Base-by-base conservation (phyloP, 2,329 filamentous ascomycete species). In the Ceratocystis alfenasii region DNA sequence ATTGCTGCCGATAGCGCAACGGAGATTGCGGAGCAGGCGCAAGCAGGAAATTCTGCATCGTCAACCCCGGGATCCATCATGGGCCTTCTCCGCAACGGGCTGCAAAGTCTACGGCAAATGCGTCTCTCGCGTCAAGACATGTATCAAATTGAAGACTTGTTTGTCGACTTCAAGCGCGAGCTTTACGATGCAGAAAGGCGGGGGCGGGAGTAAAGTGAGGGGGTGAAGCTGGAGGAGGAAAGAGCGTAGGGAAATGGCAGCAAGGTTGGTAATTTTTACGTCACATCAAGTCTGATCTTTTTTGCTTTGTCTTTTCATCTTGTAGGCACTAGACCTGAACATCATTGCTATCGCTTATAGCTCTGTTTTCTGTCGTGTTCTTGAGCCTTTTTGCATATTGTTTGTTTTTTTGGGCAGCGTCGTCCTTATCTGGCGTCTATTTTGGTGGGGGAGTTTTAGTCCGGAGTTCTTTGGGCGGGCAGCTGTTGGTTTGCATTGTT, bases 121-220 rank as follows among this genome's bases (percentile, higher is more conserved):
- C 78, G 81, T 17, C 75, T 95, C 53, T 84, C 84, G 17, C 80
- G 83, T 10, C 78, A 82, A 10, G 85, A 89, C 68, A 83, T 90
- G 64, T 81, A 85, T 67, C 80, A 87, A 72, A 80, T 94, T 69
- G 89, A 94, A 72, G 87, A 92, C 72, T 77, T 90, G 70, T 79
- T 94, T 72, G 89, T 92, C 77, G 87, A 93, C 73, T 83, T 93
- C 69, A 87, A 88, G 74, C 80, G 83, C 69, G 85, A 88, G 73
- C 80, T 92, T 63, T 88, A 88, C 73, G 83, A 86, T 66, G 89
- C 89, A 17, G 85, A 85, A 71, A 78, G 78, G 71, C 80, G 87
- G 68, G 80, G 82, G 46, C 74, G 80, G 67, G 69, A 76, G 25
- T 53, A 67, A 69, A 76, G 25, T 41, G 45, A 48, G 17, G 30